Conservation (phyloP, 2,329 filamentous ascomycete species). For the Emergomyces orientalis region DNA sequence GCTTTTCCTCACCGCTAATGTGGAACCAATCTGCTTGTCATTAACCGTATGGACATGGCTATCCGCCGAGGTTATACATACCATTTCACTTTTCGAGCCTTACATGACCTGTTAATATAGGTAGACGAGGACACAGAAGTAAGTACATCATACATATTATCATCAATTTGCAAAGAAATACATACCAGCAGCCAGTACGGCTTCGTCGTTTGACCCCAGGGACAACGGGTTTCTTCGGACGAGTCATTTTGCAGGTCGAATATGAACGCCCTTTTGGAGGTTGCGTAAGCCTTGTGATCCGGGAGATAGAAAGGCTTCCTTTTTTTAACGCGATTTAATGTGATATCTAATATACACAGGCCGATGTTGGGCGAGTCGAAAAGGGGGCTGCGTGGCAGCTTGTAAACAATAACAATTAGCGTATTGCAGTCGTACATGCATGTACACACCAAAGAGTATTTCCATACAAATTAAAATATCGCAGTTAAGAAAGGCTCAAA, state of each 20-base stretch:
- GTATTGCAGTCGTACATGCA: no score
- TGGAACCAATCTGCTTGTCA: conserved; percentile 6
- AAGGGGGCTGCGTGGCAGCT: no score
- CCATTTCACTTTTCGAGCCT: conserved; percentile 65
- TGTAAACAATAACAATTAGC: no score
- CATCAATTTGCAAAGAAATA: conserved; percentile 6
- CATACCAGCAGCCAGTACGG: conserved; percentile 55
- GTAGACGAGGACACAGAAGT: conserved; percentile 10
- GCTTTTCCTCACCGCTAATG: conserved; percentile 60
- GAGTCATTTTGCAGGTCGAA: conserved; percentile 43
- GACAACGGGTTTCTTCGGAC: conserved; percentile 51
- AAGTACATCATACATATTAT: conserved; percentile 6
- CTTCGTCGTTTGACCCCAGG: conserved; percentile 53
- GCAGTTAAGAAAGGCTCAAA: no score
- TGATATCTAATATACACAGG: no score
- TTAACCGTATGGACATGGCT: neutral
- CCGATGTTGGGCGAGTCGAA: no score
- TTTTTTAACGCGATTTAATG: no score
- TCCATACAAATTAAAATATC: no score
- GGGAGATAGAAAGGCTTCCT: no score
- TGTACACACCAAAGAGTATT: no score
- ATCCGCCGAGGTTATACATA: conserved; percentile 18
- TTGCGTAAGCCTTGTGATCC: neutral
- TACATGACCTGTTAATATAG: conserved; percentile 54
- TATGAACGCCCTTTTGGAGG: neutral